Evolutionary conservation across 148 eudicot species (phyloP).

Genomic region (Camellia sinensis): DNA sequence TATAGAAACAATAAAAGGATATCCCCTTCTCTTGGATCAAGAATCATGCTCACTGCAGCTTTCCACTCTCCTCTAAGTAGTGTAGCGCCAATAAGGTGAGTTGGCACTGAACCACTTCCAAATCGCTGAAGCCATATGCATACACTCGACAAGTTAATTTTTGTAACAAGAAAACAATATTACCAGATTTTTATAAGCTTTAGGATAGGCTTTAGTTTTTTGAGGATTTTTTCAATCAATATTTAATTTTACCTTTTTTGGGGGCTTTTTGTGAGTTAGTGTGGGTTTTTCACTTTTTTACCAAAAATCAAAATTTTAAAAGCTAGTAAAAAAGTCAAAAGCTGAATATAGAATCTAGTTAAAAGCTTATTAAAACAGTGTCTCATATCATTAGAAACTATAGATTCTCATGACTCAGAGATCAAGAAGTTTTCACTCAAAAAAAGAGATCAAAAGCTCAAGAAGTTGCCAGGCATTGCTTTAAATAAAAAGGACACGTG

Average conservation of each 20-base stretch:
- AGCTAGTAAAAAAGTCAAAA: too few species aligned
- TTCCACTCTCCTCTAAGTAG: slow-evolving; percentile 92
- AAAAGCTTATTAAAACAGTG: too few species aligned
- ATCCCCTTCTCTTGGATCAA: slow-evolving; percentile 99
- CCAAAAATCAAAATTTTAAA: too few species aligned
- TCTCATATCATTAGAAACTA: background rate
- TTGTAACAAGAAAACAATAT: background rate
- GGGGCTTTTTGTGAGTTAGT: too few species aligned
- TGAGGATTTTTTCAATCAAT: too few species aligned
- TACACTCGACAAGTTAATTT: background rate
- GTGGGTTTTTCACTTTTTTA: too few species aligned
- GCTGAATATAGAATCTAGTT: too few species aligned
- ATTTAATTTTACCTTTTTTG: too few species aligned
- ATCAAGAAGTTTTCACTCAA: background rate
- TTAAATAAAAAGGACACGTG: background rate
- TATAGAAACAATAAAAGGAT: slow-evolving; percentile 51
- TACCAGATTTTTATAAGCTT: too few species aligned
- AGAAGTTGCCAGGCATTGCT: background rate
- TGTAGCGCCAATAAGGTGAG: slow-evolving; percentile 87
- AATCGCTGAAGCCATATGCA: slow-evolving; percentile 54
- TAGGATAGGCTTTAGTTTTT: too few species aligned
- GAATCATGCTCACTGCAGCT: slow-evolving; percentile 69
- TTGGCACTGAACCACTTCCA: slow-evolving; percentile 93
- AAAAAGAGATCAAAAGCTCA: background rate
- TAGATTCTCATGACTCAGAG: background rate